phyloP scores from a whole-genome alignment of 805 yeast genomes.

The Candida patagonica region DNA sequence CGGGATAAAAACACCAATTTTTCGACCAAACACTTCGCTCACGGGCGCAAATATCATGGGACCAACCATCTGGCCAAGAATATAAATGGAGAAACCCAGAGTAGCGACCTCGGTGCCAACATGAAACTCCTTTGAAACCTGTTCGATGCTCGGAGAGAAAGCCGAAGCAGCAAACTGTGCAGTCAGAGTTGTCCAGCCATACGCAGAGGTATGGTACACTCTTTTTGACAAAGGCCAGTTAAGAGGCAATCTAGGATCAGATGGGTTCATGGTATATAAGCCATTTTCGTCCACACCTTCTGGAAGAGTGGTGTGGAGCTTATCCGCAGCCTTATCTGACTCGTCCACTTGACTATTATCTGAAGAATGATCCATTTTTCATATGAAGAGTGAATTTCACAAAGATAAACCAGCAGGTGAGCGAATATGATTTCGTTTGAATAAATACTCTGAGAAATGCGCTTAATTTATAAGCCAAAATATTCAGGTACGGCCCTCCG shows the following conservation, averaged over 20 bases:
- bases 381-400: too few relatives aligned
- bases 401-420: too few relatives aligned
- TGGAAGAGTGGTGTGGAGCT: too few relatives aligned
- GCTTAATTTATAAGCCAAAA: too few relatives aligned
- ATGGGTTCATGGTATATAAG: too few relatives aligned
- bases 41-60: constrained; percentile 58
- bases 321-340: too few relatives aligned
- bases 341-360: too few relatives aligned
- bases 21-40: constrained; percentile 46
- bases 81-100: constrained; percentile 48
- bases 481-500: too few relatives aligned
- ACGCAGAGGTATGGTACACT: constrained; percentile 32
- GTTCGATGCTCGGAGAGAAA: constrained; percentile 31
- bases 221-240: constrained; percentile 41
- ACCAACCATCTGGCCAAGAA: constrained; percentile 63
- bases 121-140: constrained; percentile 31
- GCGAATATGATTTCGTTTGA: too few relatives aligned
- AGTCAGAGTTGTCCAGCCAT: constrained; percentile 33
- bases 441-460: too few relatives aligned
- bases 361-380: too few relatives aligned
- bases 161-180: constrained; percentile 41
- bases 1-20: constrained; percentile 35
- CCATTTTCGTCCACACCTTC: too few relatives aligned
- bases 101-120: constrained; percentile 40
- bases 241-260: constrained; percentile 48